A percentile compares a stretch with the other conserved stretches of the same genome.
Evolutionary conservation across 257 asterid species (phyloP).

Genomic region (Henckelia pumila): DNA sequence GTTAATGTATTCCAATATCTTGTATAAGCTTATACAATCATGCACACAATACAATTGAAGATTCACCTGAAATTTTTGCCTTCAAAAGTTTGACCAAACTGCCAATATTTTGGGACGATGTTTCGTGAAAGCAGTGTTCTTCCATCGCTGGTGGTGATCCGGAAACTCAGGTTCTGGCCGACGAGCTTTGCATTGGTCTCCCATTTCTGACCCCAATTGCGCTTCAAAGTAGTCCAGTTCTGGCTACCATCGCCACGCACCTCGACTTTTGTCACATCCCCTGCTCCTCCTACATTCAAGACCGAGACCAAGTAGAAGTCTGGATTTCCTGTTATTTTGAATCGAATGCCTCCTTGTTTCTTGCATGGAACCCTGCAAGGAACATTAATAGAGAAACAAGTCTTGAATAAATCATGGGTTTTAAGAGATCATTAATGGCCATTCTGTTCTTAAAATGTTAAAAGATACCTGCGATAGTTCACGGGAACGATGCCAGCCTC

Average conservation of each 20-base stretch:
- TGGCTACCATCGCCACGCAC: slow-evolving; percentile 24
- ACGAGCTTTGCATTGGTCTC: slow-evolving; percentile 30
- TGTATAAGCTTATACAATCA: not conserved
- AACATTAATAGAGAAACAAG: too few relatives aligned
- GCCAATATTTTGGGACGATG: slow-evolving; percentile 36
- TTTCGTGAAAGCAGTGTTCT: slow-evolving; percentile 20
- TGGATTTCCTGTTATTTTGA: slow-evolving; percentile 42
- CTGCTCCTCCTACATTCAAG: slow-evolving; percentile 50
- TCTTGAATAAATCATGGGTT: too few relatives aligned
- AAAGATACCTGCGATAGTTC: slow-evolving; percentile 41
- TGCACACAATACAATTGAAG: not conserved
- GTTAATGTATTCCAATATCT: not conserved
- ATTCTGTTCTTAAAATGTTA: too few relatives aligned
- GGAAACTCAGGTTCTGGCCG: slow-evolving; percentile 32
- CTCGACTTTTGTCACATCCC: slow-evolving; percentile 36
- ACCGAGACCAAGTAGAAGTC: slow-evolving; percentile 39
- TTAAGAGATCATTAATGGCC: too few relatives aligned
- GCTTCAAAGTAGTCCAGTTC: slow-evolving; percentile 30
- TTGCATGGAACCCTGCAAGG: slow-evolving; percentile 49
- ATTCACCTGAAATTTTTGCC: slow-evolving; percentile 33
- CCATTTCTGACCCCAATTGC: slow-evolving; percentile 51
- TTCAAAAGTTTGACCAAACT: slow-evolving; percentile 40
- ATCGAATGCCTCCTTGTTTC: slow-evolving; percentile 45
- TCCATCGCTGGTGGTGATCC: slow-evolving; percentile 44
- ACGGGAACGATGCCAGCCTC: slow-evolving; percentile 43